Evolutionary conservation across 805 yeast species (phyloP).

Genomic region (Kazachstania martiniae): DNA sequence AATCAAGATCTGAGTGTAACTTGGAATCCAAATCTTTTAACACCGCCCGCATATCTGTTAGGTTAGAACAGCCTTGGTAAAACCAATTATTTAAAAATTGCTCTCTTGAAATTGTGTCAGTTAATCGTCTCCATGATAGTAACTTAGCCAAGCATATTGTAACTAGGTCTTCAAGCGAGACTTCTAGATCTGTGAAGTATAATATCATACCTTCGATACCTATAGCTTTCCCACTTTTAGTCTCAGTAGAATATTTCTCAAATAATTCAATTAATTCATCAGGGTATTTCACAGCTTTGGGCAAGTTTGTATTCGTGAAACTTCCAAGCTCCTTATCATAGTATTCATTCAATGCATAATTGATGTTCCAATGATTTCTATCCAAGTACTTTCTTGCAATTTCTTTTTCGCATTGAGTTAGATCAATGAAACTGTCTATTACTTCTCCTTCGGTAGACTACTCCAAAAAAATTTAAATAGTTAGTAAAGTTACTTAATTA

Average conservation of each 20-base stretch:
- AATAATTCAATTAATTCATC: slow-evolving; percentile 11
- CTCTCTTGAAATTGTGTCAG: slow-evolving; percentile 13
- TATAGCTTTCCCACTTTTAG: slow-evolving; percentile 30
- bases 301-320: slow-evolving; percentile 4
- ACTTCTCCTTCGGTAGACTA: slow-evolving; percentile 3
- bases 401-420: slow-evolving; percentile 14
- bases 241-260: slow-evolving; percentile 12
- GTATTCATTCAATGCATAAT: slow-evolving; percentile 25
- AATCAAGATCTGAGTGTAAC: slow-evolving; percentile 29
- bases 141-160: slow-evolving; percentile 63
- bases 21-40: slow-evolving; percentile 26
- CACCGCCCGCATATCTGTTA: slow-evolving; percentile 37
- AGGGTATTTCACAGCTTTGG: slow-evolving; percentile 8
- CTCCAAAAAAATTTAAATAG: too few species aligned
- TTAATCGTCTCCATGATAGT: slow-evolving; percentile 32
- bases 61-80: slow-evolving; percentile 23
- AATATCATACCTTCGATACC: slow-evolving; percentile 70
- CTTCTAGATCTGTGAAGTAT: slow-evolving; percentile 55
- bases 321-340: slow-evolving; percentile 22
- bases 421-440: slow-evolving; percentile 13
- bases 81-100: slow-evolving; percentile 18
- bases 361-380: slow-evolving; percentile 20
- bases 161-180: slow-evolving; percentile 63
- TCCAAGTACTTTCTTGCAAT: slow-evolving; percentile 16
- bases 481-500: too few species aligned